Conservation (phyloP, 2,329 filamentous ascomycete genomes). For the Hypoxylon sp. region DNA sequence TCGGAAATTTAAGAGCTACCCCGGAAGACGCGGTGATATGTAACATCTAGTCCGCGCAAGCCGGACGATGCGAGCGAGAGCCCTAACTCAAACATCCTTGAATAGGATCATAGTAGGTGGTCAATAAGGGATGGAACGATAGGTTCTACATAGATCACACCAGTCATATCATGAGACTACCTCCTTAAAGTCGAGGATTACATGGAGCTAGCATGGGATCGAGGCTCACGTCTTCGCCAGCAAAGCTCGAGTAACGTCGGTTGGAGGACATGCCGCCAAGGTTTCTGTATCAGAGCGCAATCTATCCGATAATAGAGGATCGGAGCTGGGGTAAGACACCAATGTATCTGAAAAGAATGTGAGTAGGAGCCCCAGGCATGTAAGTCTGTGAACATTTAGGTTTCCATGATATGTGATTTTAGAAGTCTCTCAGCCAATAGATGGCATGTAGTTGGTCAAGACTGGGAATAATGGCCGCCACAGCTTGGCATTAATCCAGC, state of each 20-base stretch:
- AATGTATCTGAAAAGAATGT: constrained; percentile 17
- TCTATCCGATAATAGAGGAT: constrained; percentile 26
- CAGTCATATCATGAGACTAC: constrained; percentile 16
- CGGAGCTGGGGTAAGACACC: constrained; percentile 32
- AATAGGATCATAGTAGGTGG: constrained; percentile 17
- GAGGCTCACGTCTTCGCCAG: constrained; percentile 14
- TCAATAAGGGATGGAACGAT: constrained; percentile 14
- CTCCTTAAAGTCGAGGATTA: constrained; percentile 10
- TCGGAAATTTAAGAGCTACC: constrained; percentile 5
- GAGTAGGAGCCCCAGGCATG: constrained; percentile 21
- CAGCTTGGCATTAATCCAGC: constrained; percentile 47
- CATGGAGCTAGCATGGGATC: constrained; percentile 28
- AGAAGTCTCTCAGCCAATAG: constrained; percentile 47
- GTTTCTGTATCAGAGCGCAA: constrained; percentile 22
- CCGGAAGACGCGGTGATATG: constrained; percentile 12
- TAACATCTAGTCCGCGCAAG: constrained; percentile 22
- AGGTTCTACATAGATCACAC: constrained; percentile 5
- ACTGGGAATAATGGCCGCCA: constrained; percentile 47
- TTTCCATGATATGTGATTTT: constrained; percentile 35
- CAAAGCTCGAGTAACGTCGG: constrained; percentile 22
- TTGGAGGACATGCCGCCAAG: constrained; percentile 27
- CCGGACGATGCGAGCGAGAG: constrained; percentile 4
- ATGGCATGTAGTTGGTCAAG: constrained; percentile 43
- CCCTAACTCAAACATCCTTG: constrained; percentile 23
- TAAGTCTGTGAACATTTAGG: constrained; percentile 14